Base-by-base conservation (phyloP, 1,284 basidiomycete genomes). In the Cronartium ribicola region DNA sequence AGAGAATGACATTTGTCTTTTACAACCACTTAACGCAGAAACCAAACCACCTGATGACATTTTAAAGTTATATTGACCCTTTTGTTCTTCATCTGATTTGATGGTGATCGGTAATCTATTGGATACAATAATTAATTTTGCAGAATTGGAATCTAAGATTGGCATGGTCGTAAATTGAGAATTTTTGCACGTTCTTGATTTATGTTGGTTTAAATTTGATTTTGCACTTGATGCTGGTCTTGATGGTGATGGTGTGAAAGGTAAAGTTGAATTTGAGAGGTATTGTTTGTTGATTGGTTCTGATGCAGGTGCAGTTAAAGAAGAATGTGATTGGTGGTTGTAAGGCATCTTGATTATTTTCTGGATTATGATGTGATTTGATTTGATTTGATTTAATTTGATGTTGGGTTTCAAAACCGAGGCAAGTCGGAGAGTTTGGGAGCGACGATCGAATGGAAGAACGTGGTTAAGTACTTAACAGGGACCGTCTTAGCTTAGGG, bases 21-120 rank as follows among this genome's bases (percentile, higher is more conserved):
- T 97, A 86, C 92, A 94, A 63, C 94, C 94, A 14, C 90, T 90
- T 76, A 97, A 87, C 65, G 94, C 94, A 69, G 91, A 94, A 76
- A 96, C 94, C 75, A 97, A 89, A 69, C 94, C 94, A 61, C 94
- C 94, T 1, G 91, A 94, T 70, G 91, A 94, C 91, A 95, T 94
- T 85, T 70, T 75, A 76, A 80, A 77, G 1, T 48, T 64, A 48
- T 66, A 72, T 4, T 39, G 29, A 4, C 7, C 44, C 5, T 64
- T 43, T 63, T 43, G 51, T 20, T 11, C 20, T 20, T 10, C n/a
- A 43, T 13, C 20, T 17, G 36, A 44, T 13, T 62, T 66, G 63
- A 75, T 75, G 1, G 72, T 75, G 66, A 75, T 59, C 0, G 72
- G 72, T 20, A 75, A 59, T n/a, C 72, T 65, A 29, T 75, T 75